phyloP scores from a whole-genome alignment of 2,329 filamentous ascomycete species.

The Chaetomium sp. region DNA sequence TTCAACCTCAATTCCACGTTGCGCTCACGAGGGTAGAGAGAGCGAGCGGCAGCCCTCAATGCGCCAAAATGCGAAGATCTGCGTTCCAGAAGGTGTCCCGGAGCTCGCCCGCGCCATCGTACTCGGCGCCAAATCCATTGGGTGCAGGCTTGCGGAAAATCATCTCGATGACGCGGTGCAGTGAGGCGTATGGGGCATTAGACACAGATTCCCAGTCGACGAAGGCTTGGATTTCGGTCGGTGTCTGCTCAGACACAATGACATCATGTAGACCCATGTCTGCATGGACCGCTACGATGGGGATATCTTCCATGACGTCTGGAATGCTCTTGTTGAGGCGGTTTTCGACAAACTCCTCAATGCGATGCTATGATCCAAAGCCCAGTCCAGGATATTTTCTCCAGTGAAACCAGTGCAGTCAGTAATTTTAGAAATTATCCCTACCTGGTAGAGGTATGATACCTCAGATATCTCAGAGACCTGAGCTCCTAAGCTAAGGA shows the following conservation, averaged over 20 bases:
- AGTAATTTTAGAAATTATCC: too few species aligned
- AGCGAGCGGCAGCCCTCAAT: too few species aligned
- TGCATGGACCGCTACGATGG: not conserved
- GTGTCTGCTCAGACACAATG: not conserved
- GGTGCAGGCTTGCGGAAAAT: not conserved
- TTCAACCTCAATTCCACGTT: too few species aligned
- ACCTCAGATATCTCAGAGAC: too few species aligned
- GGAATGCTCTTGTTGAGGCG: not conserved
- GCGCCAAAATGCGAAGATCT: not conserved
- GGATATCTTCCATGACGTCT: not conserved
- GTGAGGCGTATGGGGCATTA: not conserved
- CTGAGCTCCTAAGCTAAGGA: too few species aligned
- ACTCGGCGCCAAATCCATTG: not conserved
- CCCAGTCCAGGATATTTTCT: too few species aligned
- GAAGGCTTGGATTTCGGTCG: not conserved
- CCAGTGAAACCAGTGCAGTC: too few species aligned
- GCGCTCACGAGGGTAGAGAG: too few species aligned
- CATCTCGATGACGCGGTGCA: not conserved
- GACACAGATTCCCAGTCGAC: not conserved
- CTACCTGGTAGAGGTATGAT: too few species aligned
- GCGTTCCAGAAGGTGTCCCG: not conserved
- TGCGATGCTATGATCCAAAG: too few species aligned
- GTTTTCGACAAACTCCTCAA: not conserved
- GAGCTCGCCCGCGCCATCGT: not conserved
- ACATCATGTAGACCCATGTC: not conserved